Evolutionary conservation across 768 basidiomycete species (phyloP).

Genomic region (Tricholoma sp.): DNA sequence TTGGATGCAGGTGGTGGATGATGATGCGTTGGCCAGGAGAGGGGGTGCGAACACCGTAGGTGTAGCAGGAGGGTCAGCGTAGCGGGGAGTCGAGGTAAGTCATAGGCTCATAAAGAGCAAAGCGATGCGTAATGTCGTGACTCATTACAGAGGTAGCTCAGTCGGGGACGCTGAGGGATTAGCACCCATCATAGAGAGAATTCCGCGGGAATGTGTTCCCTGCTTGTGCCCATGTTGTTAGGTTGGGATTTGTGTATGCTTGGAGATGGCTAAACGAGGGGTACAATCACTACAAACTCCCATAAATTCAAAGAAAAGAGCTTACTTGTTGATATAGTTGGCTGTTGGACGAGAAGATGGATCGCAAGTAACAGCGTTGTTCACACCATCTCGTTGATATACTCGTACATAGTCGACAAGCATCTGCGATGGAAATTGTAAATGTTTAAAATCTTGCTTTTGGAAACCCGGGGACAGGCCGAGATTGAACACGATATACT

Average conservation of each 20-base stretch:
- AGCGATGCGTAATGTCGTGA: conserved; percentile 4
- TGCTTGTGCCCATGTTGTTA: conserved; percentile 81
- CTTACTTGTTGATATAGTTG: conserved; percentile 68
- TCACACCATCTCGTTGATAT: conserved; percentile 73
- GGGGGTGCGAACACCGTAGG: background rate
- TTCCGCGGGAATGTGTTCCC: conserved; percentile 77
- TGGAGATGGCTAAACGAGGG: conserved; percentile 29
- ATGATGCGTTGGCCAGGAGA: background rate
- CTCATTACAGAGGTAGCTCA: conserved; percentile 5
- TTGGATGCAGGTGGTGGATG: background rate
- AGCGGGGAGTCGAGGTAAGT: background rate
- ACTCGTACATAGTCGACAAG: conserved; percentile 87
- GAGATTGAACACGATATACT: conserved; percentile 85
- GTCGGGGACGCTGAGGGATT: conserved; percentile 8
- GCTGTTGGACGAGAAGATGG: conserved; percentile 75
- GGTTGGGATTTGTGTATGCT: conserved; percentile 74
- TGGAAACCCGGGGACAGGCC: conserved; percentile 81
- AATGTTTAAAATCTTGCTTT: conserved; percentile 58
- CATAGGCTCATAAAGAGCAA: background rate
- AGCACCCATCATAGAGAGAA: conserved; percentile 38
- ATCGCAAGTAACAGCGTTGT: conserved; percentile 72
- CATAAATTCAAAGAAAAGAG: conserved; percentile 1
- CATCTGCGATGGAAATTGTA: conserved; percentile 78
- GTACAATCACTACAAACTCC: background rate
- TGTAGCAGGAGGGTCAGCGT: background rate